Evolutionary conservation across 1,284 basidiomycete genomes (phyloP), one percentile per base, ranked within the genome.

Genomic region (Sanghuangporus sanghuang): DNA sequence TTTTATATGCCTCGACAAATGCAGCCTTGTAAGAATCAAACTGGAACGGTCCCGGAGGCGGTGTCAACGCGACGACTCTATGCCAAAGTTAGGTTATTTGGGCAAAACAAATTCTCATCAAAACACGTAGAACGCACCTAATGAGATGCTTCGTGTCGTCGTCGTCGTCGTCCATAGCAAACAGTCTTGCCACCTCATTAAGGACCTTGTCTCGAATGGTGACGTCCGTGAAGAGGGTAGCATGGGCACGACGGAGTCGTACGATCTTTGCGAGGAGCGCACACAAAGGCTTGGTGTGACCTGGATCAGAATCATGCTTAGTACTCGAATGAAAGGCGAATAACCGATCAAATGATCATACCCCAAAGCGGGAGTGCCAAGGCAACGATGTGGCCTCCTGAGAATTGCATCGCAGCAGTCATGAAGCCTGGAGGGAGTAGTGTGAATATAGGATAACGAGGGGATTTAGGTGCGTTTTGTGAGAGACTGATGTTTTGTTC

Each of bases 271-370:
- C 40, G 11, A 39, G 5, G n/a, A 63, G 14, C 46, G 42, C 53
- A 36, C 53, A 57, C n/a, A 63, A 21, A 12, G 61, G 40, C 32
- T 63, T 63, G 7, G 46, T 63, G 36, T 63, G 61, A 35, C 61
- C 61, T 63, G 52, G 14, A 32, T 27, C 32, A 35, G 27, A 32
- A 32, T 32, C 27, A 32, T 5, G 53, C 27, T 35, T 18, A 11
- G 12, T 27, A 46, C 14, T 23, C 21, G 14, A 16, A 48, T 50
- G 36, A 27, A 35, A 3, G 16, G 23, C 1, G n/a, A 32, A 8
- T 60, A 35, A 9, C 52, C 27, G n/a, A 44, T 11, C 32, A 52
- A 48, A 46, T 59, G 42, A 32, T 18, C 46, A n/a, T 42, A 61
- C 60, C 60, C 60, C 60, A 61, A 16, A 61, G 38, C 6, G 50